Evolutionary conservation across 192 early-diverging fungal genomes (phyloP), one percentile per base, ranked within the genome.

Genomic region (Lunasporangiospora selenospora): DNA sequence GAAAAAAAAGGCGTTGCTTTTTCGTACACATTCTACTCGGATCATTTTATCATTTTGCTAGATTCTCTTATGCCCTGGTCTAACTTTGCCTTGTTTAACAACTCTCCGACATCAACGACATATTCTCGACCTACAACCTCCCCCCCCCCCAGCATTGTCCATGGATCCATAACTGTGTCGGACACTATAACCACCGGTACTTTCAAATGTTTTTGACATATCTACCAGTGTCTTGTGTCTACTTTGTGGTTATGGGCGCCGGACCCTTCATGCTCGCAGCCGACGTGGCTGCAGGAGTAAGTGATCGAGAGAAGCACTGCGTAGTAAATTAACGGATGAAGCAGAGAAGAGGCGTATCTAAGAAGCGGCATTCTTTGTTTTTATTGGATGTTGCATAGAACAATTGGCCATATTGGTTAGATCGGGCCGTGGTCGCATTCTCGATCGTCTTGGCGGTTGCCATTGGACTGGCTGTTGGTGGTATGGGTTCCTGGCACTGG

Each of bases 101-200:
- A n/a, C n/a, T n/a, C n/a, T n/a, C n/a, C n/a, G n/a, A n/a, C n/a
- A n/a, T n/a, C n/a, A n/a, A n/a, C n/a, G n/a, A n/a, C n/a, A n/a
- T n/a, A n/a, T n/a, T n/a, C n/a, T n/a, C n/a, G n/a, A n/a, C n/a
- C n/a, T n/a, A n/a, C n/a, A n/a, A n/a, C n/a, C n/a, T n/a, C n/a
- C n/a, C n/a, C n/a, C n/a, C n/a, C n/a, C n/a, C n/a, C 10, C 40
- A 71, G 67, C 85, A 90, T 60, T 88, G 91, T 31, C 90, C 90
- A 11, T 93, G 91, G 91, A 85, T 93, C 62, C 87, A 89, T 56
- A 90, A 90, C 62, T 91, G 90, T 53, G 88, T 93, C 29, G 91
- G 91, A 3, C 86, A 87, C 62, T 83, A 75, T 26, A 93, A 89
- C 53, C 90, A 93, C 51, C 84, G 90, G 52, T 83, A 85, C 23